These are phyloP conservation scores for Clonostachys chloroleuca DNA, from an alignment of 2,329 filamentous ascomycete genomes.

Conservation along the genomic window DNA sequence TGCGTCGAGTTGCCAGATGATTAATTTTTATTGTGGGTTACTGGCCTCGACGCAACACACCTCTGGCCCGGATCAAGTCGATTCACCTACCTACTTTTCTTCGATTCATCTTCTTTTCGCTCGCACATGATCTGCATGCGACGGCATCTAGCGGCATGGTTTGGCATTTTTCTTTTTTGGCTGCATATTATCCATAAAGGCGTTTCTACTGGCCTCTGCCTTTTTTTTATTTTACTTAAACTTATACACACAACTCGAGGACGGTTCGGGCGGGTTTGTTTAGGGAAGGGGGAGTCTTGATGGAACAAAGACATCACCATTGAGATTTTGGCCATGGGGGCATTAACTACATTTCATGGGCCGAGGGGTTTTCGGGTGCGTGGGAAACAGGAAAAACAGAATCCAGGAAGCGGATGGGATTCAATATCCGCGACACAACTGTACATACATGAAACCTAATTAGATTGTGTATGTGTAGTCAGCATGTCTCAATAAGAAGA, in stretches of 20 bases:
- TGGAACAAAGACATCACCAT: background rate
- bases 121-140: conserved; percentile 4
- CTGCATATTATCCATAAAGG: background rate
- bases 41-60: background rate
- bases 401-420: background rate
- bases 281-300: background rate
- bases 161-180: conserved; percentile 1
- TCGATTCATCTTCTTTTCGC: background rate
- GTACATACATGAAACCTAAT: background rate
- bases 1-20: background rate
- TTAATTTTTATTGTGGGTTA: background rate
- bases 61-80: background rate
- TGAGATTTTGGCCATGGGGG: background rate
- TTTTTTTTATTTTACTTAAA: background rate
- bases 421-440: background rate
- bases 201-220: background rate
- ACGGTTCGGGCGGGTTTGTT: background rate
- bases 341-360: background rate
- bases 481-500: background rate
- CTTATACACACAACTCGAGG: background rate
- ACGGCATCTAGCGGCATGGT: conserved; percentile 6
- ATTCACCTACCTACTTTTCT: background rate
- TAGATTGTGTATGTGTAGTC: background rate
- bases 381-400: background rate
- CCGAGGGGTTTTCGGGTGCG: background rate